Evolutionary conservation across 495 filamentous ascomycete species (phyloP), one percentile per base, ranked within the genome.

Genomic region (Talaromyces proteolyticus): DNA sequence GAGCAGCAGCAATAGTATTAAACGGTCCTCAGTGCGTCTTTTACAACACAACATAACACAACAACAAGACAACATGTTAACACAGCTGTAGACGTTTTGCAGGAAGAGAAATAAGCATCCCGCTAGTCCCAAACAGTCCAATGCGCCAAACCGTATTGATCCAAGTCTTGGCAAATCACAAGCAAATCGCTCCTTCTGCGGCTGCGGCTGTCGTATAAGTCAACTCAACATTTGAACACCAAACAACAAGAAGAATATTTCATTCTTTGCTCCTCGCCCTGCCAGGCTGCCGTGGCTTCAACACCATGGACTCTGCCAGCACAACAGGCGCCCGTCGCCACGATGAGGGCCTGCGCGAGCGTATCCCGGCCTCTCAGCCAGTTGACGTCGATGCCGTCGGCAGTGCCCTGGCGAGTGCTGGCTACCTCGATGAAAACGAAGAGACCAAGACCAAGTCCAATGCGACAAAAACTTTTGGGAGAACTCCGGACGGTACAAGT

Each of bases 401-500:
- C 34, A 62, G 67, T 60, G 63, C 61, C 53, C 55, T 68, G 24
- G 34, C 34, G n/a, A 37, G 6, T 37, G 45, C 45, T 20, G 47
- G 37, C 36, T 49, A 69, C 44, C 42, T 60, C 42, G 68, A 70
- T 47, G 47, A 59, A 37, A 62, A 60, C 50, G 73, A 76, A 53
- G 63, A 70, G 48, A 60, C 58, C 29, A 60, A 77, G 37, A 82
- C n/a, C n/a, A n/a, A n/a, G n/a, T n/a, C n/a, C n/a, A n/a, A n/a
- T n/a, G 79, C 57, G 63, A 77, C 26, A 78, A 79, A 85, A 72
- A 94, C 91, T 3, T 95, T 86, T 78, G 93, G 93, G 16, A 83
- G 90, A 57, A 98, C 93, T 8, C 89, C 87, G 23, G 87, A 88
- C 75, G 93, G 93, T 61, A 90, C 74, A 60, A 80, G 92, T 96